Evolutionary conservation across 2,329 filamentous ascomycete genomes (phyloP).

Genomic region (Incumbomyces lentus): DNA sequence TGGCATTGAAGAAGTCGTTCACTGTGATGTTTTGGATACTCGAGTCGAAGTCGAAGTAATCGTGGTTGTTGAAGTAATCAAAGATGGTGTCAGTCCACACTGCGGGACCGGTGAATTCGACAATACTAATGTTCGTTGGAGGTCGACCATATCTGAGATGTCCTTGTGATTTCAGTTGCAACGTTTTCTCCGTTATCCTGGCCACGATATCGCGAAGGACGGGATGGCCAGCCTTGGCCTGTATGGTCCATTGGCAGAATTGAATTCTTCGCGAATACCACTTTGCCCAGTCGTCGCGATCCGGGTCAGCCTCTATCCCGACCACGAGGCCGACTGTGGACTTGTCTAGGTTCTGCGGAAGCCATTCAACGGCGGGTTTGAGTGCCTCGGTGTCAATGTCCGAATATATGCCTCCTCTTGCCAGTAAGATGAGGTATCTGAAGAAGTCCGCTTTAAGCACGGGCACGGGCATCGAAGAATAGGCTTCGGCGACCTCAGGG

Average conservation of each 20-base stretch:
- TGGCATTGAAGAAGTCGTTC: slow-evolving; percentile 82
- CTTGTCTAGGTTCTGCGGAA: slow-evolving; percentile 66
- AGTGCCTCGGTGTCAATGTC: slow-evolving; percentile 88
- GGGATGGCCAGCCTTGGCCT: slow-evolving; percentile 87
- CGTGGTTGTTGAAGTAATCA: slow-evolving; percentile 81
- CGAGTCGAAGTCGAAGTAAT: slow-evolving; percentile 75
- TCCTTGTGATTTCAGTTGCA: slow-evolving; percentile 60
- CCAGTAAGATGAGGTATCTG: slow-evolving; percentile 63
- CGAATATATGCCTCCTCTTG: slow-evolving; percentile 72
- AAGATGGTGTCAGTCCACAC: slow-evolving; percentile 92
- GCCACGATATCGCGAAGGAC: slow-evolving; percentile 79
- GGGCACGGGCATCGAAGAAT: slow-evolving; percentile 59
- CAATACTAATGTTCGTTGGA: slow-evolving; percentile 56
- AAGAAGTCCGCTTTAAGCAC: slow-evolving; percentile 74
- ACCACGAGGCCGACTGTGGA: slow-evolving; percentile 75
- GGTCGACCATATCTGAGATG: slow-evolving; percentile 50
- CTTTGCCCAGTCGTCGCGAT: slow-evolving; percentile 80
- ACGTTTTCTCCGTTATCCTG: slow-evolving; percentile 71
- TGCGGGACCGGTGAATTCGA: slow-evolving; percentile 90
- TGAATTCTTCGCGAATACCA: slow-evolving; percentile 97
- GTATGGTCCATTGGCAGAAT: slow-evolving; percentile 99
- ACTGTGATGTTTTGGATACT: slow-evolving; percentile 61
- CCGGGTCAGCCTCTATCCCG: slow-evolving; percentile 92
- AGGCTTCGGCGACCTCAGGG: slow-evolving; percentile 69
- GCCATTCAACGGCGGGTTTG: slow-evolving; percentile 75